Evolutionary conservation across 768 basidiomycete species (phyloP).

Genomic region (Erythrobasidium yunnanense): DNA sequence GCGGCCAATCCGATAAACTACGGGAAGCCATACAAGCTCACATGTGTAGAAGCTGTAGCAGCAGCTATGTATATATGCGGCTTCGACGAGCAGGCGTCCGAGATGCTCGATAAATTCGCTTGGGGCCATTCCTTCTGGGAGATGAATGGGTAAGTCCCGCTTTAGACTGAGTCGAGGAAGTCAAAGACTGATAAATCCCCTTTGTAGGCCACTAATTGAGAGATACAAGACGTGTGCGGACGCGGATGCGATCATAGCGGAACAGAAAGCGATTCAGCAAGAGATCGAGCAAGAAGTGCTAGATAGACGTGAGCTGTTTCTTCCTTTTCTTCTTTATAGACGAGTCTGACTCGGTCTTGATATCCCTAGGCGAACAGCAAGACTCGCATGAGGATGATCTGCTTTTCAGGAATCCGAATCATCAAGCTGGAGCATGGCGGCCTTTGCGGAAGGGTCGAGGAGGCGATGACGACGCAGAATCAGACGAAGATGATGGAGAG

Average conservation of each 20-base stretch:
- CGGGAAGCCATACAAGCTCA: constrained; percentile 89
- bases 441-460: constrained; percentile 1
- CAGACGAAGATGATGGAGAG: neutral
- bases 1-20: constrained; percentile 97
- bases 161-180: neutral
- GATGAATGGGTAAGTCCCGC: constrained; percentile 58
- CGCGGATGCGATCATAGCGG: constrained; percentile 51
- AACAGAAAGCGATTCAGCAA: constrained; percentile 49
- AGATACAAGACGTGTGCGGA: constrained; percentile 63
- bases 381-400: constrained; percentile 33
- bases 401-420: constrained; percentile 36
- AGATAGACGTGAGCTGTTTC: constrained; percentile 33
- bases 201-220: constrained; percentile 55
- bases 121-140: constrained; percentile 83
- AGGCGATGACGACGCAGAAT: neutral
- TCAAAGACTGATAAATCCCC: neutral
- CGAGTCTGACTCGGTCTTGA: neutral
- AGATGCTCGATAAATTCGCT: constrained; percentile 66
- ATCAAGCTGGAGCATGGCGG: constrained; percentile 24
- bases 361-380: constrained; percentile 7
- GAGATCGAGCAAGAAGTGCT: constrained; percentile 41
- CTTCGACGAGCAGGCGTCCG: constrained; percentile 67
- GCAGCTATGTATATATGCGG: constrained; percentile 92
- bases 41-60: constrained; percentile 68
- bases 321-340: too few species aligned